Evolutionary conservation across 2,329 filamentous ascomycete species (phyloP).

Genomic region (Canariomyces notabilis): DNA sequence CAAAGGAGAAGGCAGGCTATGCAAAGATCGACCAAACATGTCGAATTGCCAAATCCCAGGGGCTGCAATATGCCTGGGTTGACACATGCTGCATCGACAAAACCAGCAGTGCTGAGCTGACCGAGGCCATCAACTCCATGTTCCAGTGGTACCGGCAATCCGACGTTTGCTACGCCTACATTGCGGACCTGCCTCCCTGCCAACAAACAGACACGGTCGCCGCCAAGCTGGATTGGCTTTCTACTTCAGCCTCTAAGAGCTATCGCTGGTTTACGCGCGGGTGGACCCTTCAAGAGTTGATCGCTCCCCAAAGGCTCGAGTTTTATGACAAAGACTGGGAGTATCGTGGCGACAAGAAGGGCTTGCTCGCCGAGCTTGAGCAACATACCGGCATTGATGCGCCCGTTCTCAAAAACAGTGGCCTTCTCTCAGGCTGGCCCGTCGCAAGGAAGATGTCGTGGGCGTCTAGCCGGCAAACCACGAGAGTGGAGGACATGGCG

Average conservation of each 20-base stretch:
- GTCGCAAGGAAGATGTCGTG: background rate
- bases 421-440: background rate
- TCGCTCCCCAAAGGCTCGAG: constrained; percentile 14
- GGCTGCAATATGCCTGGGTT: constrained; percentile 21
- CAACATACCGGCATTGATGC: background rate
- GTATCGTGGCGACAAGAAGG: constrained; percentile 11
- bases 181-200: too few relatives aligned
- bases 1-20: background rate
- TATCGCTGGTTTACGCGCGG: constrained; percentile 23
- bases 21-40: background rate
- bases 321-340: constrained; percentile 20
- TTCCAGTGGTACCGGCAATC: constrained; percentile 24
- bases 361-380: background rate
- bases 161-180: constrained; percentile 20
- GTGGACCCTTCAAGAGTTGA: constrained; percentile 24
- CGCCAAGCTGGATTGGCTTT: background rate
- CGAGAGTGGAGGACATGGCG: background rate
- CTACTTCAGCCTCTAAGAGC: too few relatives aligned
- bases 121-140: constrained; percentile 17
- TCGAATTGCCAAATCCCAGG: background rate
- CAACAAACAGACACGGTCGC: too few relatives aligned
- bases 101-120: constrained; percentile 23
- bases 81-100: constrained; percentile 29
- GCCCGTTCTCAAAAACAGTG: background rate
- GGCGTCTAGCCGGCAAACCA: background rate